Conservation (phyloP, 1,284 basidiomycete genomes). For the Ustilago bromivora region DNA sequence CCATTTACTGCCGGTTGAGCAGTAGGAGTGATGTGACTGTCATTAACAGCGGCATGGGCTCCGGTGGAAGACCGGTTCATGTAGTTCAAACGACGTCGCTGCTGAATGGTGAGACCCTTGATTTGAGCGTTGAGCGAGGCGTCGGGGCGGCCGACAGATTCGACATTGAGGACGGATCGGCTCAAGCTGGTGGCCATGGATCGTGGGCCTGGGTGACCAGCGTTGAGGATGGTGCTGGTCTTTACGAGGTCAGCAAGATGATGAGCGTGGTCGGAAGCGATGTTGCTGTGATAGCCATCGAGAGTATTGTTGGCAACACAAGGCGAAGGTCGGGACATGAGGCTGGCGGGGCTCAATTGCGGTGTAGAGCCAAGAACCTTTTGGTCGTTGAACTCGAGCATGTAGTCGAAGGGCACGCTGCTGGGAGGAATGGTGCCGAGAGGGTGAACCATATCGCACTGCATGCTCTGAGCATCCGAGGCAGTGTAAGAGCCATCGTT, state of each 20-base stretch:
- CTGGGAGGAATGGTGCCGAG: slow-evolving; percentile 22
- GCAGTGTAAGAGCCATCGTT: slow-evolving; percentile 15
- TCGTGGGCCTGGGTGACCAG: slow-evolving; percentile 42
- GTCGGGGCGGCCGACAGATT: slow-evolving; percentile 28
- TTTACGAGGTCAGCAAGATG: slow-evolving; percentile 46
- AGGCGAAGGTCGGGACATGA: slow-evolving; percentile 31
- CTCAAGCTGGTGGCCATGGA: slow-evolving; percentile 46
- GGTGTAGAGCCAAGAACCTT: slow-evolving; percentile 19
- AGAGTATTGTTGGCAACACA: slow-evolving; percentile 28
- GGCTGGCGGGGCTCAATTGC: slow-evolving; percentile 34
- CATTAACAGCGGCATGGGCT: neutral
- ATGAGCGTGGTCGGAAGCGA: slow-evolving; percentile 40
- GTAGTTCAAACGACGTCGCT: slow-evolving; percentile 45
- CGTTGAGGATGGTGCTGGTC: slow-evolving; percentile 29
- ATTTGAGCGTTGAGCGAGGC: neutral
- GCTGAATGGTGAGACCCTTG: slow-evolving; percentile 45
- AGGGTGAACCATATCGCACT: slow-evolving; percentile 27
- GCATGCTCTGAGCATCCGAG: slow-evolving; percentile 27
- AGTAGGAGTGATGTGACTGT: neutral
- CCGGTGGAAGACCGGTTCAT: slow-evolving; percentile 8
- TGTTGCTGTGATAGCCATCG: slow-evolving; percentile 43
- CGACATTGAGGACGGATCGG: slow-evolving; percentile 40
- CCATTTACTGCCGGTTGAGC: neutral
- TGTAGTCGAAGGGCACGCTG: slow-evolving; percentile 22
- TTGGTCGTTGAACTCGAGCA: slow-evolving; percentile 16